These are phyloP conservation scores for Globisporangium recalcitrans DNA, from an alignment of 352 stramenopile genomes.

Conservation along the genomic window DNA sequence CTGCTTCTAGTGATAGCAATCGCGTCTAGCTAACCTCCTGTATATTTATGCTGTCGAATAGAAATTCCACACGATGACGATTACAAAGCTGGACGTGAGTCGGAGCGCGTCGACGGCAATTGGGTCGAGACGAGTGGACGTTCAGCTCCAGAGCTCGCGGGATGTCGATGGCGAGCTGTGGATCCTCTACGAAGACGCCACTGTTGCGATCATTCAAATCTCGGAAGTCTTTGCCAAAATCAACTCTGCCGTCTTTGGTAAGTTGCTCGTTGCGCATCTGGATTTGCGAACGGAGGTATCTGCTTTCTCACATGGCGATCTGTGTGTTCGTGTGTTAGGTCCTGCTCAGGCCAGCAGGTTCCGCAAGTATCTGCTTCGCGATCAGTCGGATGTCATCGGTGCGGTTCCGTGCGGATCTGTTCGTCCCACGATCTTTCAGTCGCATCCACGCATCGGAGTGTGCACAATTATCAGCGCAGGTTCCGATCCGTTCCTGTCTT, in stretches of 20 bases:
- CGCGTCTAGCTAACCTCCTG: no score
- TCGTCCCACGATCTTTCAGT: constrained; percentile 77
- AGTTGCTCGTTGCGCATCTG: neutral
- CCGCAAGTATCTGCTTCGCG: constrained; percentile 71
- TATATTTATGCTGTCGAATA: constrained; percentile 7
- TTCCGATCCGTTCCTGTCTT: constrained; percentile 62
- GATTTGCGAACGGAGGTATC: neutral
- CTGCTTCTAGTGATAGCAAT: neutral
- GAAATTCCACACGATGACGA: constrained; percentile 41
- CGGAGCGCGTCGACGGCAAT: constrained; percentile 28
- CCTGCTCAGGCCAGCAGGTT: constrained; percentile 73
- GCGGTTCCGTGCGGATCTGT: constrained; percentile 59
- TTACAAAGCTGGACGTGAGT: constrained; percentile 54
- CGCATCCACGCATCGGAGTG: constrained; percentile 62
- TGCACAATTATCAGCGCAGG: constrained; percentile 71
- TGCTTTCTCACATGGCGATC: neutral
- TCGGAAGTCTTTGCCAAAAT: constrained; percentile 54
- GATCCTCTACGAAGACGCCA: constrained; percentile 73
- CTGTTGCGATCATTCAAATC: constrained; percentile 71
- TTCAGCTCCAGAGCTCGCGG: constrained; percentile 18
- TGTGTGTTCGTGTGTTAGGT: constrained; percentile 18
- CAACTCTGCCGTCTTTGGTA: constrained; percentile 48
- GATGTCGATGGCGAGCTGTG: constrained; percentile 57
- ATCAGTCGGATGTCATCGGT: constrained; percentile 59
- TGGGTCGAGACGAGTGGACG: constrained; percentile 25